Base-by-base conservation (phyloP, 1,139 yeast genomes). In the Nadsonia starkeyi-henricii region DNA sequence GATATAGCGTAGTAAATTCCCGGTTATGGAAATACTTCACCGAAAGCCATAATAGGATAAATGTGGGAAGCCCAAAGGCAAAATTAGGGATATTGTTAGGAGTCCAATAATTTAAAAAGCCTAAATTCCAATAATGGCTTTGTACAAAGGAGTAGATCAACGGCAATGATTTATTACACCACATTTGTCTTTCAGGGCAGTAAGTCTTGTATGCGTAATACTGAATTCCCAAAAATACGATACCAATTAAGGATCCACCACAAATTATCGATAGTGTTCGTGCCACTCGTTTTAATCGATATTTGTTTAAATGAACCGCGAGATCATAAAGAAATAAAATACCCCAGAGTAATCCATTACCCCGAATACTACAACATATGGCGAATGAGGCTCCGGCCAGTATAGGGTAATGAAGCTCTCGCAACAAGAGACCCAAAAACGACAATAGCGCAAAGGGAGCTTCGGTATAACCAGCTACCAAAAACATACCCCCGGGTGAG, bases 31-130 rank as follows among this genome's bases (percentile, higher is more conserved):
- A 42, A 45, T 39, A 54, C 51, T 41, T 62, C 52, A 50, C 61
- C 54, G 64, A 64, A 37, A 53, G 64, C 56, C 52, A 43, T 12
- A 77, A 51, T 2, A 81, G 58, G 1, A 66, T 33, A 2, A 84
- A 60, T 13, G 80, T 76, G 1, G 97, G 98, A 0, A 74, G 53
- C 0, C 86, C 93, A 57, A 91, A 70, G n/a, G 80, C 39, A 59
- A 91, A 89, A 62, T 89, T 85, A 12, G 96, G 96, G 15, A 85
- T 64, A 58, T 91, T 89, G 57, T 78, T 79, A 0, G 71, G 55
- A 0, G 93, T 81, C 93, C 96, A 91, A 63, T 91, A 91, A 45
- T 67, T 70, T 47, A 91, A 64, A 50, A 89, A 78, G 0, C 98
- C 98, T 45, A 72, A 74, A 56, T 78, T 75, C 98, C 98, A 91